Conservation (phyloP, 768 basidiomycete genomes). For the Rhodosporidiobolus odoratus region DNA sequence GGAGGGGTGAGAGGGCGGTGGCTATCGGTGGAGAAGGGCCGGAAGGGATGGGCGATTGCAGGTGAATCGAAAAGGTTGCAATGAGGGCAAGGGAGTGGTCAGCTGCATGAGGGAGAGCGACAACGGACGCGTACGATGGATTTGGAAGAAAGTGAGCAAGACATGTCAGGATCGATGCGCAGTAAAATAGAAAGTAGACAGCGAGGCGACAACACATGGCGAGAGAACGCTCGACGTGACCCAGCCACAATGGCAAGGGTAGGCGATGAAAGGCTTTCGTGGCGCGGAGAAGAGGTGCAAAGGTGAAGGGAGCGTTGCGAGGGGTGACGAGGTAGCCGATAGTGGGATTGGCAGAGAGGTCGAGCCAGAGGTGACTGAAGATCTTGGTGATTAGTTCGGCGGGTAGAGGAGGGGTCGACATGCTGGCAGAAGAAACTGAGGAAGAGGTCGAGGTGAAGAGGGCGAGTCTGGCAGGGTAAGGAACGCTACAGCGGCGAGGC, state of each 20-base stretch:
- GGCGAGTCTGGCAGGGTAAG: no score
- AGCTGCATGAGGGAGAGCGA: neutral
- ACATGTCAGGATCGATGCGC: neutral
- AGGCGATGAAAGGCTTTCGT: neutral
- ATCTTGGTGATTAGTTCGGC: neutral
- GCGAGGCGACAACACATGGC: no score
- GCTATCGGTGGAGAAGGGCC: no score
- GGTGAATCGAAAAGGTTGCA: neutral
- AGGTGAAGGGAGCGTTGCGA: neutral
- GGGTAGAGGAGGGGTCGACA: neutral
- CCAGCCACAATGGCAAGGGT: neutral
- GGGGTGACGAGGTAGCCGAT: neutral
- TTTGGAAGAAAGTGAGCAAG: no score
- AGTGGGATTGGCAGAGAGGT: neutral
- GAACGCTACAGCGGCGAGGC: no score
- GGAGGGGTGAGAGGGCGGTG: no score
- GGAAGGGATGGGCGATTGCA: no score
- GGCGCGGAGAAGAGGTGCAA: neutral
- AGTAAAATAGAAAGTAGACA: neutral
- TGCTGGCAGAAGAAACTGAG: neutral
- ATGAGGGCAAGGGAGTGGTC: neutral
- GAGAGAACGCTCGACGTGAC: neutral
- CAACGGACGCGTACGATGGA: no score
- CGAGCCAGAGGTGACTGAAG: neutral
- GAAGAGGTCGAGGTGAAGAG: neutral